Evolutionary conservation across 2,329 filamentous ascomycete genomes (phyloP).

Genomic region (Huntiella bhutanensis): DNA sequence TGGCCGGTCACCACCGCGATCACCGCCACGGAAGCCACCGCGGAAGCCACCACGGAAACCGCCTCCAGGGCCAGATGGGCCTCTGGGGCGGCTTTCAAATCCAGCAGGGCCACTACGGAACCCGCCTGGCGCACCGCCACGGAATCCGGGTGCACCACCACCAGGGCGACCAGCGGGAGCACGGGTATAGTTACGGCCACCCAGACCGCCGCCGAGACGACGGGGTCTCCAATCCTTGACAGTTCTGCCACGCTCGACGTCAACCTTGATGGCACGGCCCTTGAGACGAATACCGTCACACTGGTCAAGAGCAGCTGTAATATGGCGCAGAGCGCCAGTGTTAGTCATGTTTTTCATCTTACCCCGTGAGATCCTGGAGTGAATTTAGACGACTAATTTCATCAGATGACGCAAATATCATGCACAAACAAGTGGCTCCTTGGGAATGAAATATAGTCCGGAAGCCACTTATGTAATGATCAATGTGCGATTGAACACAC

Average conservation of each 20-base stretch:
- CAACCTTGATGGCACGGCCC: conserved; percentile 78
- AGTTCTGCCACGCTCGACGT: conserved; percentile 89
- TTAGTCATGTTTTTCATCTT: conserved; percentile 40
- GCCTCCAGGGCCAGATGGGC: conserved; percentile 30
- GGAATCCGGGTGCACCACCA: conserved; percentile 38
- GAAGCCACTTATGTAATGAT: no score
- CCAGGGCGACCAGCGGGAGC: conserved; percentile 48
- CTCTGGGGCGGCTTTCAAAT: conserved; percentile 25
- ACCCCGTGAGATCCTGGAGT: conserved; percentile 21
- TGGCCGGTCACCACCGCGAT: conserved; percentile 19
- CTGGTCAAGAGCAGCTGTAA: conserved; percentile 70
- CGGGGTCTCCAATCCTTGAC: conserved; percentile 86
- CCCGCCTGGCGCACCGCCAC: conserved; percentile 34
- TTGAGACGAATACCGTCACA: conserved; percentile 83
- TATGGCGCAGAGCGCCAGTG: conserved; percentile 40
- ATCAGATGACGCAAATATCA: background rate
- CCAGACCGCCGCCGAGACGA: conserved; percentile 77
- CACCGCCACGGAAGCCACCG: conserved; percentile 23
- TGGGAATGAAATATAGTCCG: no score
- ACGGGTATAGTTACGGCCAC: conserved; percentile 85
- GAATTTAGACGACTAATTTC: background rate
- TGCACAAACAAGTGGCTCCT: no score
- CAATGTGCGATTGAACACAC: no score
- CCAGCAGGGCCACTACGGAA: conserved; percentile 23
- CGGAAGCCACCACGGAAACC: conserved; percentile 34